Evolutionary conservation across 1,284 basidiomycete species (phyloP), one percentile per base, ranked within the genome.

Genomic region (Microstroma glucosiphilum): DNA sequence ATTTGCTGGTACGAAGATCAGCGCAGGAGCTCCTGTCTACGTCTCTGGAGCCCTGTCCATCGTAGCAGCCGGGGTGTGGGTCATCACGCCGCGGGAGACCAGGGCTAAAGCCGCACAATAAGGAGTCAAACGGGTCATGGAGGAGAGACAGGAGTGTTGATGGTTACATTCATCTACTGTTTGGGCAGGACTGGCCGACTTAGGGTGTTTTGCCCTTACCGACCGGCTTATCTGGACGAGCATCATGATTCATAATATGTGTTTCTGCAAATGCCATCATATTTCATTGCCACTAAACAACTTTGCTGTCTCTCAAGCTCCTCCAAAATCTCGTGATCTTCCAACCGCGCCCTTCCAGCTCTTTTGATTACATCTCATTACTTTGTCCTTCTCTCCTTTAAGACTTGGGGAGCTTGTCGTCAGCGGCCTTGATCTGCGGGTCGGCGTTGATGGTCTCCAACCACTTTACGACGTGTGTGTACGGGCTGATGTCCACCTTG

Each of bases 1-100:
- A 30, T 61, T 37, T 41, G 60, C 60, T 2, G 37, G 41, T 11
- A 43, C 41, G 41, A 11, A 61, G 19, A 43, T 61, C 9, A 26
- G 40, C 2, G 74, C 88, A 25, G 41, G 63, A 21, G 87, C 86
- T 1, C 79, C 86, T 0, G 54, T 64, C 17, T 64, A 62, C 21
- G 62, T 62, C 6, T 56, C 60, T n/a, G 62, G 60, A 2, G 60
- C 41, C 3, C 62, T 63, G 1, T 63, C 59, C 17, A 23, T 63
- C 9, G 40, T 51, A 15, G 60, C 58, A n/a, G 41, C 41, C n/a
- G 11, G 11, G 41, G 11, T 43, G 41, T 43, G 41, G 41, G 11
- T 43, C 41, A n/a, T 43, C 11, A n/a, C 41, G 41, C 41, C 41
- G 11, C 11, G 11, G n/a, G 41, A 43, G 41, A 43, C 41, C 11